These are phyloP conservation scores for Syncephalis fuscata DNA, from an alignment of 371 early-diverging fungal species.

Conservation along the genomic window DNA sequence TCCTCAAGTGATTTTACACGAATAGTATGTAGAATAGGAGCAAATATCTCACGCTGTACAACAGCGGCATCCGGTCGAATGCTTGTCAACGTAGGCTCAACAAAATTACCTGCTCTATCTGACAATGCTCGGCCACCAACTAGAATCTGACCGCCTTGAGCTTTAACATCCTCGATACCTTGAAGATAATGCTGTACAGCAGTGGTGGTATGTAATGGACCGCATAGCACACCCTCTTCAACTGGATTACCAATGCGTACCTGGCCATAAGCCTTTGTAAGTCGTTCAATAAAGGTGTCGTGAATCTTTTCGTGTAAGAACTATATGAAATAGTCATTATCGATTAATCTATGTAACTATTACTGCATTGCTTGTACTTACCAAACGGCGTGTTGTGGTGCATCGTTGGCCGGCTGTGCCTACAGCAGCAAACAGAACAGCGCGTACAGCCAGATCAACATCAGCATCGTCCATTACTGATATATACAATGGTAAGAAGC, in stretches of 20 bases:
- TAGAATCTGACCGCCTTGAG: conserved; percentile 77
- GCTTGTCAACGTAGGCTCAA: conserved; percentile 84
- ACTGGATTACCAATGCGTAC: conserved; percentile 86
- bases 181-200: conserved; percentile 63
- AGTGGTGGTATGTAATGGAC: conserved; percentile 79
- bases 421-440: conserved; percentile 89
- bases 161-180: conserved; percentile 56
- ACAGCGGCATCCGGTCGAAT: conserved; percentile 58
- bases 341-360: too few relatives aligned
- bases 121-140: conserved; percentile 64
- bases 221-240: conserved; percentile 69
- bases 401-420: conserved; percentile 96
- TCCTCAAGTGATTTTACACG: conserved; percentile 69
- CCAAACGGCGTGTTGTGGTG: conserved; percentile 83
- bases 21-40: conserved; percentile 83
- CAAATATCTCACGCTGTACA: conserved; percentile 90
- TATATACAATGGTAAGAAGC: too few relatives aligned
- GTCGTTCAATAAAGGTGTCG: conserved; percentile 60
- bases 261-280: conserved; percentile 74
- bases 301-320: conserved; percentile 85
- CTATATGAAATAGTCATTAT: not conserved
- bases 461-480: conserved; percentile 83
- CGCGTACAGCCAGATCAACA: conserved; percentile 74
- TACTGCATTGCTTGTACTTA: too few relatives aligned
- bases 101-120: conserved; percentile 69